Evolutionary conservation across 169 alveolate species (phyloP), one percentile per base, ranked within the genome.

Genomic region (Pseudocohnilembus persalinus): DNA sequence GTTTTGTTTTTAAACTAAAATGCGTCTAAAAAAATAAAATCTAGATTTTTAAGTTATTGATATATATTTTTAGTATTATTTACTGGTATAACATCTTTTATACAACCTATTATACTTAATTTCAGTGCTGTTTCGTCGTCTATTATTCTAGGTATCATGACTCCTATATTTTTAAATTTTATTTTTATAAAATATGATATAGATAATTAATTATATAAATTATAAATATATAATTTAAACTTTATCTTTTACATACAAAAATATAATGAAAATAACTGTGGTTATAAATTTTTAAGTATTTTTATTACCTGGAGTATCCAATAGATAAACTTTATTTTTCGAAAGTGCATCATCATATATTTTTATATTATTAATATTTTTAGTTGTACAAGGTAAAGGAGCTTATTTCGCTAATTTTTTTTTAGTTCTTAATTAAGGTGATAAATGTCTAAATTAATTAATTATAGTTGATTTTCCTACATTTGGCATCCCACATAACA

Each of bases 401-500:
- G 96, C 96, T 4, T 83, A 89, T 82, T 92, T 84, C 1, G 96
- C 97, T 26, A 90, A 87, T 49, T 94, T 89, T 34, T 88, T 84
- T 73, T 82, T 85, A 29, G 77, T 30, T 29, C 81, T 74, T 30
- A 91, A 84, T 74, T 86, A 88, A 30, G 88, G 93, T 0, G 96
- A 93, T 31, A 84, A 83, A 65, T 85, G 73, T 81, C 97, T 86
- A 27, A 96, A 82, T 28, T 94, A 77, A 83, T 96, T 96, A 25
- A 96, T 90, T 49, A 96, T 82, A 1, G 97, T 94, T 20, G 97
- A 95, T 83, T 96, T 96, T 0, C 98, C 98, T 27, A 95, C 97
- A 85, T 96, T 96, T 0, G 98, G 98, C 75, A 95, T 89, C n/a
- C 98, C 98, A 32, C 96, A 95, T 32, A 95, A 89, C 93, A 95